Conservation (phyloP, 2,329 filamentous ascomycete species). For the Colletotrichum brevisporum region DNA sequence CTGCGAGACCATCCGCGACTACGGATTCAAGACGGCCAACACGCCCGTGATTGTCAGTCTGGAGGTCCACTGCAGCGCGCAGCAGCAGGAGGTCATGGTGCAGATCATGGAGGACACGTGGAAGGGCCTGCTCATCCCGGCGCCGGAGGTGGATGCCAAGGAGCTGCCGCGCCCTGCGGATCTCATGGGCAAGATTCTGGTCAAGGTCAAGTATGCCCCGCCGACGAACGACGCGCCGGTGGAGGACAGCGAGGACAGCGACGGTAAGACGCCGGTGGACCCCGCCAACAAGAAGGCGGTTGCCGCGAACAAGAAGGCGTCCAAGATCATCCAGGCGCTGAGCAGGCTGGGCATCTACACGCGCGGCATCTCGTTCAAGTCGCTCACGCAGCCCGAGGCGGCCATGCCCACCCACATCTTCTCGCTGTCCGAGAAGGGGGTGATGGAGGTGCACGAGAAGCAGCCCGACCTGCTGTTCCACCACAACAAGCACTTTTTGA, state of each 20-base stretch:
- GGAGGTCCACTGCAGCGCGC: slow-evolving; percentile 86
- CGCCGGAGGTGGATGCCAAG: slow-evolving; percentile 60
- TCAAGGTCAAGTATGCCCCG: slow-evolving; percentile 83
- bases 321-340: slow-evolving; percentile 80
- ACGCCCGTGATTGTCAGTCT: slow-evolving; percentile 94
- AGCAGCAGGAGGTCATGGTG: slow-evolving; percentile 93
- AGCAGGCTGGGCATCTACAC: slow-evolving; percentile 87
- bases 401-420: slow-evolving; percentile 78
- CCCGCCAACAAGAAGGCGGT: slow-evolving; percentile 47
- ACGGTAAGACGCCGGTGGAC: slow-evolving; percentile 56
- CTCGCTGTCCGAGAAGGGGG: slow-evolving; percentile 73
- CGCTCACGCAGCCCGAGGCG: slow-evolving; percentile 79
- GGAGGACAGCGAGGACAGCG: slow-evolving; percentile 52
- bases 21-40: slow-evolving; percentile 81
- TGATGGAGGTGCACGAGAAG: slow-evolving; percentile 73
- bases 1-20: slow-evolving; percentile 83
- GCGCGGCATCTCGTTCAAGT: slow-evolving; percentile 85
- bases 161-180: slow-evolving; percentile 77
- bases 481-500: slow-evolving; percentile 86
- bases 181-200: slow-evolving; percentile 82
- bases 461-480: slow-evolving; percentile 73
- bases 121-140: slow-evolving; percentile 78
- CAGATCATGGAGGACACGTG: slow-evolving; percentile 90
- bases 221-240: slow-evolving; percentile 52
- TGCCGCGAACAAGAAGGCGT: slow-evolving; percentile 56